Evolutionary conservation across 495 filamentous ascomycete genomes (phyloP), one percentile per base, ranked within the genome.

Genomic region (Cudoniella acicularis): DNA sequence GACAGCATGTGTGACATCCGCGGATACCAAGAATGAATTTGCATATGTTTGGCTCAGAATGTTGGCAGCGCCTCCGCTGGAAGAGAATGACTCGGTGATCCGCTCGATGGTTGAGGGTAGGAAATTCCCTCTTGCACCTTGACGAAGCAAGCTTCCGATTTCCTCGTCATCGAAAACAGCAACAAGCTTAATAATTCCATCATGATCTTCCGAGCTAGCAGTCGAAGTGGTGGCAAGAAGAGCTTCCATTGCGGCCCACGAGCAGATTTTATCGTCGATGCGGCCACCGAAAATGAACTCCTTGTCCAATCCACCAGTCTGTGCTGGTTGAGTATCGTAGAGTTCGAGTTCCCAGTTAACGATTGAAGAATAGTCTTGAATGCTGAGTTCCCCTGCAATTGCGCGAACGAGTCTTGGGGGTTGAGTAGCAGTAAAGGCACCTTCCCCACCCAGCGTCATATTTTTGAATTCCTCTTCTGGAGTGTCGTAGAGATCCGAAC

Each of bases 271-370:
- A 71, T 98, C 94, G 70, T 98, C 94, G 64, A 98, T 91, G 47
- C 94, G 87, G 56, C 91, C 90, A 47, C 89, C 94, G 62, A 93
- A 97, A 70, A 98, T 93, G 74, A 98, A 84, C 63, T 97, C 94
- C 69, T 91, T 91, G 64, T 94, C 90, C 42, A 98, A 67, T 11
- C 94, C 94, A 60, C 91, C 90, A 21, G 92, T 76, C 25, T 84
- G 82, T 16, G 90, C 93, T 8, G 92, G 91, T 68, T 96, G 91
- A 8, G 81, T 86, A 72, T 98, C 94, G 68, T 86, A 98, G 27
- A 98, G 86, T 71, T 98, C 94, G n/a, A 97, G 83, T 66, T 98
- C 94, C 94, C 94, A 98, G 72, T 90, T 93, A 23, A 97, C 73
- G 59, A 98, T 96, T 53, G 76, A 82, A 71, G 74, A 74, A 73